Base-by-base conservation (phyloP, 257 asterid species). In the Solanum ossicruentum region DNA sequence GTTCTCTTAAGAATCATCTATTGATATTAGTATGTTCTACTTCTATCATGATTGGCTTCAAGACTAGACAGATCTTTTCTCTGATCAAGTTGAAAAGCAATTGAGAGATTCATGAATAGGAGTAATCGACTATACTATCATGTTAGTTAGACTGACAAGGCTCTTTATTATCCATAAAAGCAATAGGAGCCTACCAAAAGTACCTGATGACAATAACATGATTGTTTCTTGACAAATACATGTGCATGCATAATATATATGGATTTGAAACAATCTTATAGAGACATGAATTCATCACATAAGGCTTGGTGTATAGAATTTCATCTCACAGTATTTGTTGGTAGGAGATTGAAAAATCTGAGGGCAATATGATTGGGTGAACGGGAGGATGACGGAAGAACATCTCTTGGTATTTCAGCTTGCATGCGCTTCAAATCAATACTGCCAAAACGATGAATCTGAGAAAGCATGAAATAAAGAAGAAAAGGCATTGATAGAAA, bases 341-440 rank as follows among this genome's bases (percentile, higher is more conserved):
- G 85, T 52, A 92, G 90, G 63, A 88, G 88, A 86, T 86, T 88
- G 61, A 82, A 49, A 88, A 93, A 97, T 92, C 93, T 92, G 94
- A 97, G 95, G 83, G 96, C 97, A 85, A 95, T 87, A 78, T 91
- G 89, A 85, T 97, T 97, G 80, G 95, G 90, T n/a, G 97, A 91
- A 16, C 99, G 98, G 21, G 98, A 95, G 45, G 91, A 89, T 82
- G 95, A 92, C 67, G 97, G 93, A 72, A 94, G 86, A 87, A 91
- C 87, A 87, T 91, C 80, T 84, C 91, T 87, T 52, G 92, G 87
- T 88, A 95, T 91, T 90, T 91, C 98, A 73, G 97, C 97, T 90
- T 97, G 99, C 93, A 97, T 83, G 84, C 95, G 92, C 94, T 94
- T 95, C 92, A 95, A 89, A 91, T 97, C 94, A 88, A 97, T 91